Conservation (phyloP, 257 asterid genomes). For the Solanum bulbocastanum region DNA sequence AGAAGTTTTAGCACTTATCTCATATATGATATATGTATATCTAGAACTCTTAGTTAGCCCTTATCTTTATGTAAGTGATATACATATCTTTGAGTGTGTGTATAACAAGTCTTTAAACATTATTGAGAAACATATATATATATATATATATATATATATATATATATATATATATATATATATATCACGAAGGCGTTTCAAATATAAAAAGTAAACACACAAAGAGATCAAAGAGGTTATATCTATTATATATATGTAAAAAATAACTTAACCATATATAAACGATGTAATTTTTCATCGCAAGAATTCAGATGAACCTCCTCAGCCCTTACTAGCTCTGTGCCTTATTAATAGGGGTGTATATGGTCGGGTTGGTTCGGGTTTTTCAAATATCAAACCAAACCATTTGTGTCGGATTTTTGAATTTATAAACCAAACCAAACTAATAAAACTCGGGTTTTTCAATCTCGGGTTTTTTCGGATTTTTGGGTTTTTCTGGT, state of each 20-base stretch:
- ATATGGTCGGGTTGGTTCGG: too few species aligned
- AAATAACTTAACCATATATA: neutral
- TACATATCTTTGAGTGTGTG: neutral
- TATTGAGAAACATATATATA: neutral
- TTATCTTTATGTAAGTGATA: neutral
- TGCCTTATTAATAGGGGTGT: neutral
- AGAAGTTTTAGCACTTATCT: neutral
- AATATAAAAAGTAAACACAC: too few species aligned
- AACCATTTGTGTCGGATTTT: too few species aligned
- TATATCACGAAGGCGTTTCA: neutral
- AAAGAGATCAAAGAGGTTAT: neutral
- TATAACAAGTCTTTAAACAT: too few species aligned
- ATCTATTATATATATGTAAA: too few species aligned
- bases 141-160: neutral
- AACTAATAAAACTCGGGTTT: too few species aligned
- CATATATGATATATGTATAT: neutral
- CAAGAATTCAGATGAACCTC: neutral
- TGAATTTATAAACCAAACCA: too few species aligned
- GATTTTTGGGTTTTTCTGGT: too few species aligned
- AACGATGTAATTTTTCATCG: too few species aligned
- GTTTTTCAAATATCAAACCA: too few species aligned
- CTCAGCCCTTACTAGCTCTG: neutral
- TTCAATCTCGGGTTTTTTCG: too few species aligned
- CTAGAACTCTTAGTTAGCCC: neutral
- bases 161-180: neutral